Conservation (phyloP, 1,139 yeast genomes). For the Pichia sp. region DNA sequence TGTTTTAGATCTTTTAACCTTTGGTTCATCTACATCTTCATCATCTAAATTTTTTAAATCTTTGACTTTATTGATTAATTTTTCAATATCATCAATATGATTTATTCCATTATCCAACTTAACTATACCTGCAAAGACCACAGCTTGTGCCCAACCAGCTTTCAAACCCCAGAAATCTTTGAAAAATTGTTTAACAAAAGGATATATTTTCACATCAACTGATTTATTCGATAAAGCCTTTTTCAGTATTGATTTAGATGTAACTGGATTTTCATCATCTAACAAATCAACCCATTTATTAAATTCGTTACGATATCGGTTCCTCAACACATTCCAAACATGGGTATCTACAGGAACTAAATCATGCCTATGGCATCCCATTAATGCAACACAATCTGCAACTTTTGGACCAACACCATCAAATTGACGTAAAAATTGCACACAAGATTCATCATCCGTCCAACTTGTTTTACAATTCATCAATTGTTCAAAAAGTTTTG, state of each 20-base stretch:
- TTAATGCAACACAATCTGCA: constrained; percentile 89
- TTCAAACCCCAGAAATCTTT: constrained; percentile 74
- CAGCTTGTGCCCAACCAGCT: constrained; percentile 98
- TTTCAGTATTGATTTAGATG: constrained; percentile 31
- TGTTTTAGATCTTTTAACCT: background rate
- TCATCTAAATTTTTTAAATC: background rate
- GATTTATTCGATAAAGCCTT: constrained; percentile 26
- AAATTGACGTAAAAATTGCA: constrained; percentile 57
- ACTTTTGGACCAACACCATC: constrained; percentile 97
- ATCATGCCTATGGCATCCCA: constrained; percentile 86
- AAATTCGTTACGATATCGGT: constrained; percentile 50
- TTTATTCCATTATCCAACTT: constrained; percentile 44
- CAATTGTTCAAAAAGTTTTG: constrained; percentile 32
- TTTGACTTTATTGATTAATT: constrained; percentile 13
- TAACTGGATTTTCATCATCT: background rate
- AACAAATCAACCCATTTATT: constrained; percentile 20
- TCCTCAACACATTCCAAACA: constrained; percentile 82
- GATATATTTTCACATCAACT: constrained; percentile 15
- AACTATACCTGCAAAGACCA: constrained; percentile 81
- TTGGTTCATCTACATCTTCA: background rate
- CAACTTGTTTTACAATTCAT: constrained; percentile 1
- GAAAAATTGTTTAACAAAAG: constrained; percentile 37
- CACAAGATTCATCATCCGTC: constrained; percentile 41
- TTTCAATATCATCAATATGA: constrained; percentile 20
- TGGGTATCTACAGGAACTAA: constrained; percentile 96